Evolutionary conservation across 352 stramenopile species (phyloP), one percentile per base, ranked within the genome.

Genomic region (Phytophthora cryptogea): DNA sequence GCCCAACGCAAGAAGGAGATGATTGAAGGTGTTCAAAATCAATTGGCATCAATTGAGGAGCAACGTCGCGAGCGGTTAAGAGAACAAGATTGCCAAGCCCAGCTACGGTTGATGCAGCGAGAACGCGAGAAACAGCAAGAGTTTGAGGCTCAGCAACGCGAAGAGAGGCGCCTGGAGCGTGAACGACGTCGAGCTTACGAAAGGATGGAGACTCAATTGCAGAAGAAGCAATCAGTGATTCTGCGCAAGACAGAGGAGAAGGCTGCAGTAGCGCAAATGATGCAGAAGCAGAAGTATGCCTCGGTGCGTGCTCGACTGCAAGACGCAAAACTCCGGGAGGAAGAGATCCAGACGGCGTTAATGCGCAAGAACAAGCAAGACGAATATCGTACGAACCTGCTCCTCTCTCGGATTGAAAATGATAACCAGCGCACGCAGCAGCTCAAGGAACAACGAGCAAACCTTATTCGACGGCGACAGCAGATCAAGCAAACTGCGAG

Each of bases 241-340:
- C 26, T 84, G 13, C 59, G 49, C 1, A 89, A 86, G 44, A 69
- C 65, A 0, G 72, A 87, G 30, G 69, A 86, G 27, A 95, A 95
- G 49, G 74, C 52, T 3, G 50, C 61, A 20, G 61, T 76, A 30
- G 78, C 83, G 2, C 58, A 86, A 10, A 64, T 72, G 42, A 70
- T 90, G 30, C 77, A 86, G 39, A 62, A 78, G 0, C 63, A 88
- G 16, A 89, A 90, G 50, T 63, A 71, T 35, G 74, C 77, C 2
- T 59, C 76, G 0, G 54, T 89, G 3, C 72, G 78, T 17, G 66
- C 70, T 8, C 61, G 80, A 1, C 66, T 92, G 5, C 72, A 88
- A 30, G 86, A 94, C 13, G 86, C 83, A 0, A 88, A 90, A 42
- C 48, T 94, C 14, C 80, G 86, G 0, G 86, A 92, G 46, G 86